Evolutionary conservation across 805 yeast species (phyloP), one percentile per base, ranked within the genome.

Genomic region (Phaffomyces antillensis): DNA sequence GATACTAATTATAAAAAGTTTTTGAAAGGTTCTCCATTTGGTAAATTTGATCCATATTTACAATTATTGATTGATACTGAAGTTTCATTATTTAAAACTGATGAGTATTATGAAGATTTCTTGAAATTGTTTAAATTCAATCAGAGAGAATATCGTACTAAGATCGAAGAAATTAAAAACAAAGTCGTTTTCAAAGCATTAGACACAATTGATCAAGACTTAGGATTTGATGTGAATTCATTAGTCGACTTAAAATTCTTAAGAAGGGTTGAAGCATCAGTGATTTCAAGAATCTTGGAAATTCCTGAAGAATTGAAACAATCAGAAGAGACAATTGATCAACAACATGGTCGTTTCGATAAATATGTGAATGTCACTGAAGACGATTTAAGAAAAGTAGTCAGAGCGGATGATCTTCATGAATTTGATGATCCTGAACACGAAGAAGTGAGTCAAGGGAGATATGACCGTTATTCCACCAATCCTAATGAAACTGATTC

Each of bases 251-350:
- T 41, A 15, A 36, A 49, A 15, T 61, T 42, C 3, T 36, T 52
- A 7, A 39, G 53, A 41, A 55, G 55, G 17, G 49, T 67, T 36
- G 67, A 59, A 47, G 62, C 74, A 23, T 79, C 83, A 0, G 69
- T 83, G 0, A 63, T 71, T 32, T 80, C 87, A 0, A 65, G 91
- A 44, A 73, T 76, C 1, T 64, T 83, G 40, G 89, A 83, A 55
- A 81, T 83, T 3, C 90, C 91, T 0, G 65, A 68, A 36, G 43
- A 39, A 8, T 15, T 49, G 10, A 25, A 35, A n/a, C 24, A 41
- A 7, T 16, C 32, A 11, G 40, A 41, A 11, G 28, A 31, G 11
- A 37, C 31, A 15, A 10, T 24, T 10, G 33, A 36, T 9, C 17
- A 42, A 17, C 32, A 41, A 25, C 41, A 44, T 12, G 46, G 48